Conservation (phyloP, 1,284 basidiomycete species). For the Malassezia cuniculi region DNA sequence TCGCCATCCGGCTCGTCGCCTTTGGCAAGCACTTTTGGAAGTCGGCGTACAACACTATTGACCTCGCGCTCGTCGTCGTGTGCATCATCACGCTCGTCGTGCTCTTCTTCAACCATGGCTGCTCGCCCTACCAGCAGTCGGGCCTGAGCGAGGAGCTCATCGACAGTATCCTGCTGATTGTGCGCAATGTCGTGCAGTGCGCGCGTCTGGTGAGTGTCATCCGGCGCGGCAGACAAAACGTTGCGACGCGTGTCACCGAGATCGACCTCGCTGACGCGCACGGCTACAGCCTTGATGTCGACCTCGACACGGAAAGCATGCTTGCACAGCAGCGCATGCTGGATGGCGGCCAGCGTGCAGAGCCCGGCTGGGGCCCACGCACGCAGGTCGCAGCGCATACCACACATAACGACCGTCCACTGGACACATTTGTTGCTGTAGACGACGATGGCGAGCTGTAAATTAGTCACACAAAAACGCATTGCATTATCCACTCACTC, state of each 20-base stretch:
- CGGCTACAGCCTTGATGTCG: conserved; percentile 34
- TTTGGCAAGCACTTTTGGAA: conserved; percentile 45
- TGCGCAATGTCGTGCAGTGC: conserved; percentile 37
- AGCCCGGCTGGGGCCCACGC: conserved; percentile 7
- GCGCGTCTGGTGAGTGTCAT: conserved; percentile 37
- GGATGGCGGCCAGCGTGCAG: conserved; percentile 25
- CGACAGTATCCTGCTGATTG: conserved; percentile 39
- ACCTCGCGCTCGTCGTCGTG: conserved; percentile 33
- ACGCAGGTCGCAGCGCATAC: background rate
- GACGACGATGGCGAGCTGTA: conserved; percentile 9
- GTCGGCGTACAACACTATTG: conserved; percentile 39
- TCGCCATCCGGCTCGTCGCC: conserved; percentile 31
- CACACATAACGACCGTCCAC: too few relatives aligned
- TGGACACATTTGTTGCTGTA: conserved; percentile 13
- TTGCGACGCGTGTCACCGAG: conserved; percentile 25
- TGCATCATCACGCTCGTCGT: conserved; percentile 38
- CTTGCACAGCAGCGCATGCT: conserved; percentile 36
- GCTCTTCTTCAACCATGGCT: conserved; percentile 40
- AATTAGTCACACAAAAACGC: too few relatives aligned
- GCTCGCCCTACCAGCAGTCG: conserved; percentile 26
- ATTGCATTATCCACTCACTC: too few relatives aligned
- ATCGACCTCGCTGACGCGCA: conserved; percentile 33
- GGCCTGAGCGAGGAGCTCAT: conserved; percentile 38
- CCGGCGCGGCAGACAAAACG: conserved; percentile 29
- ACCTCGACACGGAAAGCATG: conserved; percentile 39